These are phyloP conservation scores for Phytophthora uliginosa DNA, from an alignment of 352 stramenopile genomes.

Conservation along the genomic window DNA sequence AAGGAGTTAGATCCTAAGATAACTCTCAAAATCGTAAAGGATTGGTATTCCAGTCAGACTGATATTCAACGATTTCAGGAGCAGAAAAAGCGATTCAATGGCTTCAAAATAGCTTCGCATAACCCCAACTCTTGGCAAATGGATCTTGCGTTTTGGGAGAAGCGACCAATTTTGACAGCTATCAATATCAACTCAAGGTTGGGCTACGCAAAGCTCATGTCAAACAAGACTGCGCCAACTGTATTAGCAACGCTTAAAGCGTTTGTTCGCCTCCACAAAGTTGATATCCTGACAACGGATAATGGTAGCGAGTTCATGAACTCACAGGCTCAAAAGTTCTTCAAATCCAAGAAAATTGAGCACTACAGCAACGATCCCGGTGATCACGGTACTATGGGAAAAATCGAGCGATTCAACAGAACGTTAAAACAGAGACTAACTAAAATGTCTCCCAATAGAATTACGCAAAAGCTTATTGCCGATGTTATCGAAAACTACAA, in stretches of 20 bases:
- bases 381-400: conserved; percentile 51
- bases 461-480: conserved; percentile 38
- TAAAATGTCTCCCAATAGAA: conserved; percentile 18
- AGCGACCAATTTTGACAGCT: conserved; percentile 31
- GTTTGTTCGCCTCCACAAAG: not conserved
- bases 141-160: conserved; percentile 20
- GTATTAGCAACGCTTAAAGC: conserved; percentile 35
- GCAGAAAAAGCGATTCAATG: too few relatives aligned
- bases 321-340: conserved; percentile 27
- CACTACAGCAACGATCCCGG: conserved; percentile 52
- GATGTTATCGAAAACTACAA: conserved; percentile 51
- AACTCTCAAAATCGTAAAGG: too few relatives aligned
- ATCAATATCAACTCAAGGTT: conserved; percentile 50
- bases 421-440: conserved; percentile 46
- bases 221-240: conserved; percentile 38
- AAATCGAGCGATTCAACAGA: conserved; percentile 58
- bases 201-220: conserved; percentile 41
- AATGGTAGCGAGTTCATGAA: conserved; percentile 58
- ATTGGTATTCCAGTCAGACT: too few relatives aligned
- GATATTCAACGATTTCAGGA: too few relatives aligned
- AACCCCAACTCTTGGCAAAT: too few relatives aligned
- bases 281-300: conserved; percentile 32
- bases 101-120: too few relatives aligned
- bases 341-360: conserved; percentile 43
- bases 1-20: too few relatives aligned